phyloP scores from a whole-genome alignment of 768 basidiomycete genomes.

The Termitomyces titanicus region DNA sequence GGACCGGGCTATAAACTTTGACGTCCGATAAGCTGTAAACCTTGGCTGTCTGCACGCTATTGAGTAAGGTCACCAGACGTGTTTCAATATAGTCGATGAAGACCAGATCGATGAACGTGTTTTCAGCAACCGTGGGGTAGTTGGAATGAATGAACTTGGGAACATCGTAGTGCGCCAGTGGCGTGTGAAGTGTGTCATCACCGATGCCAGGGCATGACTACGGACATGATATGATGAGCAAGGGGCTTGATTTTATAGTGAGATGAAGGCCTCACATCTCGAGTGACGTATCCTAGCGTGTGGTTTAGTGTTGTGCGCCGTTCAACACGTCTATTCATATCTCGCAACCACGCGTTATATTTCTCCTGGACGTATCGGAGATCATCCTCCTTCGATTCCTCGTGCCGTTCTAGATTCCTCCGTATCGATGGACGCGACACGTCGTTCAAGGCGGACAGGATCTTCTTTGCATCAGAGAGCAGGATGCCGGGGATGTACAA shows the following conservation, averaged over 20 bases:
- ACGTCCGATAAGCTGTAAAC: conserved; percentile 53
- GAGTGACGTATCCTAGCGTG: conserved; percentile 77
- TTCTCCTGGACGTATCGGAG: conserved; percentile 6
- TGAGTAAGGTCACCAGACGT: conserved; percentile 51
- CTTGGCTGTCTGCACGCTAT: conserved; percentile 46
- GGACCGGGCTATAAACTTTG: conserved; percentile 46
- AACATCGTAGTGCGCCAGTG: conserved; percentile 49
- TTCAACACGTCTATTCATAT: conserved; percentile 43
- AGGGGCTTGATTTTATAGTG: neutral
- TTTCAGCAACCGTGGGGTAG: conserved; percentile 44
- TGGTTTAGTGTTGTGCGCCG: conserved; percentile 43
- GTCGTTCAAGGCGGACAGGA: conserved; percentile 51
- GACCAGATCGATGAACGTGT: conserved; percentile 64
- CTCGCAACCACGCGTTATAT: conserved; percentile 48
- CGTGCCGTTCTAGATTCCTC: conserved; percentile 22
- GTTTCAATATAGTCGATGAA: conserved; percentile 68
- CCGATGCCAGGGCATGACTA: conserved; percentile 72
- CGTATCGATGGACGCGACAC: conserved; percentile 3
- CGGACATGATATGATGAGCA: neutral
- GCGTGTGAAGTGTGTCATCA: conserved; percentile 66
- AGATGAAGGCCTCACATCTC: conserved; percentile 2
- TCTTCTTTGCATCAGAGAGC: conserved; percentile 44
- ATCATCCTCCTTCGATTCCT: conserved; percentile 20
- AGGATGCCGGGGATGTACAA: conserved; percentile 56
- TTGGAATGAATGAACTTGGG: conserved; percentile 61